Evolutionary conservation across 306 rosid species (phyloP), one percentile per base, ranked within the genome.

Genomic region (Astragalus glycyphyllos): DNA sequence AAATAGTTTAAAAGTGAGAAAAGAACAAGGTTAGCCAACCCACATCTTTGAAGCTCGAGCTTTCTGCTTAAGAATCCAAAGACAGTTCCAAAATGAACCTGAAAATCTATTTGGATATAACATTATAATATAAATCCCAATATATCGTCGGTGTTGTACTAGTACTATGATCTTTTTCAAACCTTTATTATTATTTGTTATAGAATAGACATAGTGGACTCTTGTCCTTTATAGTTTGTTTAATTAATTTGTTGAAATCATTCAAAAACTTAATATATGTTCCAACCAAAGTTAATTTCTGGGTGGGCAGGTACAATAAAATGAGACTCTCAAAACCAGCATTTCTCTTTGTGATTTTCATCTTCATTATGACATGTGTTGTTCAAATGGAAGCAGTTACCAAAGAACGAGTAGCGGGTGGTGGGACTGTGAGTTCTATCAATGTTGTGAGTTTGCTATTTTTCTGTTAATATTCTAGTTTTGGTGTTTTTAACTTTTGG

Each of bases 11-110:
- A 7, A 75, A 68, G 56, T 73, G 61, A 72, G 78, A 84, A 86
- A 70, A 65, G 53, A 69, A 83, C 88, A 77, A 84, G 72, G 76
- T 44, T 73, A 78, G 87, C 83, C 91, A 86, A 78, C 89, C 86
- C 84, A 82, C 72, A 53, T 68, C 84, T 80, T 71, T 71, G 91
- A 71, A 65, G 68, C 1, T 68, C 79, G 91, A 84, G 91, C 86
- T 65, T 86, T 64, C 29, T 82, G 95, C 82, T 50, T 16, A 73
- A 85, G 87, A 86, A 84, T 86, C 86, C 58, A 69, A 76, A 74
- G 86, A 88, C 95, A 82, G 78, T 66, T 76, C 84, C 84, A 76
- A 75, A 76, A 77, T 38, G 38, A 77, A 77, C 62, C 75, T 77
- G 44, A 72, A 58, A 65, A 79, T 64, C 45, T 37, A 5, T 37